These are phyloP conservation scores for Odonthalia washingtoniensis DNA, from an alignment of 31 red algal genomes.

Conservation along the genomic window DNA sequence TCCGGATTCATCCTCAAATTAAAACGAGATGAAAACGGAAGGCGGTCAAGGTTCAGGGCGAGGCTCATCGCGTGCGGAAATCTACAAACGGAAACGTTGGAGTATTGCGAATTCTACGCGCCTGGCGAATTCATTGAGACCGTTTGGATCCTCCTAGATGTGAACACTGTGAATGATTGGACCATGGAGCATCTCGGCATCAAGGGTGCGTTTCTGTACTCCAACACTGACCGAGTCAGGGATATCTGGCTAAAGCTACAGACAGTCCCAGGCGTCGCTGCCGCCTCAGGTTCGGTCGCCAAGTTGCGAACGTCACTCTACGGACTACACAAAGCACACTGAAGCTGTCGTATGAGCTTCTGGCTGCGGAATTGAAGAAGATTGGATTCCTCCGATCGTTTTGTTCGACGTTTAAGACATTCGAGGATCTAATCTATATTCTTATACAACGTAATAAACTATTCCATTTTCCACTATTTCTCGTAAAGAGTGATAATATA, in stretches of 20 bases:
- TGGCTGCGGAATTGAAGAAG: too few relatives aligned
- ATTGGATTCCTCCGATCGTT: too few relatives aligned
- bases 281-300: constrained; percentile 8
- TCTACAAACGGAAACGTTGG: background rate
- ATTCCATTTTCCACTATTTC: too few relatives aligned
- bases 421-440: too few relatives aligned
- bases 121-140: constrained; percentile 10
- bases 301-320: constrained; percentile 35
- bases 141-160: background rate
- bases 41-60: constrained; percentile 17
- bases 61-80: constrained; percentile 43
- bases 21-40: constrained; percentile 26
- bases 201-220: constrained; percentile 35
- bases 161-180: background rate
- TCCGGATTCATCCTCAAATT: constrained; percentile 36
- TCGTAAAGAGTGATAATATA: too few relatives aligned
- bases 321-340: too few relatives aligned
- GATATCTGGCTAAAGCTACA: constrained; percentile 7
- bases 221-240: background rate
- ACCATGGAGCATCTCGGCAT: background rate
- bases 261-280: background rate
- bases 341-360: too few relatives aligned
- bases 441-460: too few relatives aligned
- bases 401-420: too few relatives aligned
- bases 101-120: background rate